Conservation (phyloP, 2,329 filamentous ascomycete species). For the Fusarium incarnatum region DNA sequence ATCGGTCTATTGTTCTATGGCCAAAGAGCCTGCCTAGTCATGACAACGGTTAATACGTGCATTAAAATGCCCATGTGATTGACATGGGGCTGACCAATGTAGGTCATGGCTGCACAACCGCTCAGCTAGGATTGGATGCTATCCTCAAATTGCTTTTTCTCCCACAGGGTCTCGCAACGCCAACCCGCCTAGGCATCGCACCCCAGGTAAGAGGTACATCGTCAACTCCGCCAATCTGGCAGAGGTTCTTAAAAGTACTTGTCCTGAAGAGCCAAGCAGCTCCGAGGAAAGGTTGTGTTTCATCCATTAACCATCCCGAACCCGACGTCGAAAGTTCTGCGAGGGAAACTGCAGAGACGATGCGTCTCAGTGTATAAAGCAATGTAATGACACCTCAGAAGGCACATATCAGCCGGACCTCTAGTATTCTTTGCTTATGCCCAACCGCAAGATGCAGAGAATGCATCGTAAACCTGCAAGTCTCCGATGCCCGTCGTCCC, state of each 20-base stretch:
- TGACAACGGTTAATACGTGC: conserved; percentile 35
- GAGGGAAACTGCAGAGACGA: conserved; percentile 12
- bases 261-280: conserved; percentile 18
- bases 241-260: conserved; percentile 38
- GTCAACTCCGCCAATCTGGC: conserved; percentile 13
- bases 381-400: conserved; percentile 26
- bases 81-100: conserved; percentile 42
- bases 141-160: conserved; percentile 42
- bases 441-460: conserved; percentile 16
- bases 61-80: conserved; percentile 46
- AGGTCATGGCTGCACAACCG: conserved; percentile 41
- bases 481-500: not conserved
- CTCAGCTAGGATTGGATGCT: conserved; percentile 38
- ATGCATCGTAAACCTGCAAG: conserved; percentile 27
- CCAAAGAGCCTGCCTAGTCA: conserved; percentile 43
- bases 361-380: conserved; percentile 16
- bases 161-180: conserved; percentile 31
- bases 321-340: conserved; percentile 10
- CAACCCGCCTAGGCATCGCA: conserved; percentile 26
- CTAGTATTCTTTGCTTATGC: conserved; percentile 3
- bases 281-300: conserved; percentile 17
- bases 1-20: conserved; percentile 39
- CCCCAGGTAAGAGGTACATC: conserved; percentile 40
- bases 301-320: conserved; percentile 14
- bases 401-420: conserved; percentile 14